Base-by-base conservation (phyloP, 1,284 basidiomycete species). In the Termitomyces sp. region DNA sequence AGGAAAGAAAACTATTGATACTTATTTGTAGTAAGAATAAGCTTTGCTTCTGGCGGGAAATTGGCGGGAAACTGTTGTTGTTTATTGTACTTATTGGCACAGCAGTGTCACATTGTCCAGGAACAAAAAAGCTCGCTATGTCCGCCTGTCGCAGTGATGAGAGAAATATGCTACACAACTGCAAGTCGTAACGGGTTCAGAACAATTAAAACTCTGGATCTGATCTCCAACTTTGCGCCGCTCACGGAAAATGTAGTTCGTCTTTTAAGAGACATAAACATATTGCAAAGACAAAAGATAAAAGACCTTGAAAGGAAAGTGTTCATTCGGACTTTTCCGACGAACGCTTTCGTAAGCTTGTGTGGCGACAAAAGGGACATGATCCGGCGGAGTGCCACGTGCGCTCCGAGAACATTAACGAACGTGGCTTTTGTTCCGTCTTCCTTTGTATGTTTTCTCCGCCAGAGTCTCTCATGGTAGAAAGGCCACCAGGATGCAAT, bases 381-480 rank as follows among this genome's bases (percentile, higher is more conserved):
- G n/a, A 17, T 40, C 31, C n/a, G 15, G 64, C 57, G 51, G 54
- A 58, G 53, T 50, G 60, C 62, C 68, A 70, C 65, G 67, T 67
- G 66, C 58, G 56, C 39, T 45, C 53, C 60, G 60, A 52, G 55
- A 58, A 60, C 61, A 65, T 64, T 70, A 62, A 67, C 65, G 68
- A 72, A 71, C 58, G 68, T 71, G 66, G 67, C 63, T 24, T 24
- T 42, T 68, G 64, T 70, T 73, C 69, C 68, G 68, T 64, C 58
- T 41, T 13, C 30, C 43, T 19, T 13, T 31, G 12, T 21, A 5
- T 30, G 26, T n/a, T 40, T 28, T 47, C 61, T 59, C 66, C 63
- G 62, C 62, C 62, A 47, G 15, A n/a, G 6, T 36, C 33, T 13
- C 4, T 34, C 33, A 15, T 13, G 19, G 17, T 45, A n/a, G 15